Base-by-base conservation (phyloP, 1,284 basidiomycete species). In the Violaceomyces palustris region DNA sequence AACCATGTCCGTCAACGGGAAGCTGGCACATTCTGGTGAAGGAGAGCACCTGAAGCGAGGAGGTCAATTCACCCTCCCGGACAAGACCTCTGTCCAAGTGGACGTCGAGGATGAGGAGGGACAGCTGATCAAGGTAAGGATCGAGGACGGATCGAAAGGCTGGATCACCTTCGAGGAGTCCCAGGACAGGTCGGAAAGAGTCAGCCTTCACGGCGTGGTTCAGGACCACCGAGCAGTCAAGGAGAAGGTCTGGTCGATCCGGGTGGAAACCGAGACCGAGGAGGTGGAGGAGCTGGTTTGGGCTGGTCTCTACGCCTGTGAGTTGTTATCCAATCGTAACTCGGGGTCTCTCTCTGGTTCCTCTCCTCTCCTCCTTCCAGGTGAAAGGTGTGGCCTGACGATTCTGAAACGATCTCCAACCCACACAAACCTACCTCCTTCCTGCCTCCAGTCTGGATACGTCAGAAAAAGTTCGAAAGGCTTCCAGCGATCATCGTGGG, bases 191-290 rank as follows among this genome's bases (percentile, higher is more conserved):
- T 32, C 41, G 33, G 23, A 21, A 11, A 15, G 26, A 15, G 27
- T 40, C 14, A 61, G 54, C 35, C 27, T 46, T 33, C 57, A 61
- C 17, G 49, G 49, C 15, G 48, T 46, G 4, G 57, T 61, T 26
- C 52, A 61, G 22, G 52, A 58, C 6, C 45, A 53, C 21, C 35
- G 57, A 12, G 57, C 54, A 2, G 35, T 35, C 23, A 23, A 17
- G 12, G 43, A 50, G 29, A 24, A 51, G 5, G 50, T 41, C 1
- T 60, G 52, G 54, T 15, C 42, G 29, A 35, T 60, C n/a, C 31
- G 42, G 29, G 34, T 45, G 14, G 30, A 33, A 15, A 22, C 26
- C 8, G 23, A 29, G 6, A 15, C 3, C 14, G 17, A 11, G 3
- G 37, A 38, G 3, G 17, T 33, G 14, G 17, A 28, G 2, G 35